Base-by-base conservation (phyloP, 176 grass and related monocot species). In the Aechmea fasciata region DNA sequence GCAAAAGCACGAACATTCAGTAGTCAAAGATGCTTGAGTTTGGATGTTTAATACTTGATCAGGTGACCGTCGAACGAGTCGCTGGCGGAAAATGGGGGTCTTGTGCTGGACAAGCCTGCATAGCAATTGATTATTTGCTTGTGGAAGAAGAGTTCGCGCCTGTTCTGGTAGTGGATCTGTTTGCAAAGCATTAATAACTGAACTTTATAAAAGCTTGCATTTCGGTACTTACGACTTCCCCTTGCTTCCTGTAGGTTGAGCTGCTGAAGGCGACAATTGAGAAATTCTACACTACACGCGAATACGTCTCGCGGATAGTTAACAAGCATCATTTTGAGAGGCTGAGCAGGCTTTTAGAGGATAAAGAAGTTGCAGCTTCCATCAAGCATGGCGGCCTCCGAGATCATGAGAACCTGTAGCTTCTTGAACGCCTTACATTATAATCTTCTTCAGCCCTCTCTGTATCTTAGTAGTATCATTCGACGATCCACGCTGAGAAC, bases 21-120 rank as follows among this genome's bases (percentile, higher is more conserved):
- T 26, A 26, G 25, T 26, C 2, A 41, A 41, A 41, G 33, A 41
- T 7, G 33, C 33, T 41, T 3, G 5, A 41, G 33, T 41, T 41
- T 41, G 33, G 33, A 41, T 41, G 33, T 41, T 41, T 41, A 41
- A 41, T 8, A 7, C 33, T 41, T 41, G 33, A 41, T 41, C 52
- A 97, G 89, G 15, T 90, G 15, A 81, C 89, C 9, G 77, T 82
- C 8, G 76, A 82, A 70, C 82, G 94, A 11, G 8, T 99, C 14
- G 59, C 79, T n/a, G 85, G 54, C 13, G 89, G 49, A 66, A 99
- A 99, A 88, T 99, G 94, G 94, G 79, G 84, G 13, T 15, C 77
- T 59, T 99, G 94, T 73, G 75, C 77, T 19, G 94, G 89, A 9
- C 94, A 99, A 76, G 82, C 86, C n/a, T 99, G 94, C 82, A 72